Evolutionary conservation across 2,329 filamentous ascomycete species (phyloP), one percentile per base, ranked within the genome.

Genomic region (Colletotrichum tamarilloi): DNA sequence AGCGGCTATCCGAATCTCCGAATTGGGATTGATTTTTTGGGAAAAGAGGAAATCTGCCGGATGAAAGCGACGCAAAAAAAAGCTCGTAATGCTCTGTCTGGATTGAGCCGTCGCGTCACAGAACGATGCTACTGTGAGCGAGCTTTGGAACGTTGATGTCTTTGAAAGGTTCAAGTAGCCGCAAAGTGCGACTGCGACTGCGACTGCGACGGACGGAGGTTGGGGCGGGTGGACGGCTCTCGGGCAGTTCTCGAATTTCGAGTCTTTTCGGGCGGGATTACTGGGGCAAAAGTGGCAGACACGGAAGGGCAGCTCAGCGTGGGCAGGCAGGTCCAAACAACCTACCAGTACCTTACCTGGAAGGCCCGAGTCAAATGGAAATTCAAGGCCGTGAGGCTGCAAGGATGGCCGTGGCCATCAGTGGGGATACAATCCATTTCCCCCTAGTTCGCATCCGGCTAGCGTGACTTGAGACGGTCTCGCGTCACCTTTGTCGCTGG

Each of bases 401-500:
- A 62, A 55, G 42, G 42, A 65, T 52, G 12, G 42, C 42, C 42
- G 42, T 49, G 42, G 42, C 35, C 66, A 46, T 32, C 24, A 35
- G 57, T n/a, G 12, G 22, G 58, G 58, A 68, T 30, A 58, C 30
- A 35, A 19, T 26, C 68, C 26, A 26, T 64, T 46, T 49, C 53
- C 22, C 58, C 58, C 70, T 60, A 75, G 55, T 58, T 62, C 74
- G 55, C 59, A 67, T 57, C 72, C 63, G 67, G 64, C 65, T 62
- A 71, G 62, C 35, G 46, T 73, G 46, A 65, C 55, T 63, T 42
- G 63, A 53, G 64, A 53, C 56, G 42, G 67, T 72, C 72, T 65
- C 67, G 59, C 58, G 72, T 75, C 74, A 75, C 72, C n/a, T 53
- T 60, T 30, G 42, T 16, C 26, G 28, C 60, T 68, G 67, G 60